These are phyloP conservation scores for Acer saccharum DNA, from an alignment of 345 rosid genomes.

Conservation along the genomic window DNA sequence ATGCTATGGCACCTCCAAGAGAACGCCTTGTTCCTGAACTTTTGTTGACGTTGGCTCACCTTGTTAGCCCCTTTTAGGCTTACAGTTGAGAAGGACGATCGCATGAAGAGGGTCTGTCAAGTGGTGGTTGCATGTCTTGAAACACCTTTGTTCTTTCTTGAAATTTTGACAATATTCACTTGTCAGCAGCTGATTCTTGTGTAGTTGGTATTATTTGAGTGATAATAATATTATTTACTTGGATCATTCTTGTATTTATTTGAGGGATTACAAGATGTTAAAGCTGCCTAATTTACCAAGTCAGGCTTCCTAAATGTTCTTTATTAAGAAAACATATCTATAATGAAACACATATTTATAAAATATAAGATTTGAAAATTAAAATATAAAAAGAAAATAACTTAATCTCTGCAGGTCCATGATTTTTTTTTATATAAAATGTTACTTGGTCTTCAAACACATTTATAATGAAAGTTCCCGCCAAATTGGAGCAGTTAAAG, in stretches of 20 bases:
- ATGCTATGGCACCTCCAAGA: slow-evolving; percentile 66
- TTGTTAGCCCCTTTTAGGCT: slow-evolving; percentile 77
- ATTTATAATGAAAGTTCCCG: too few relatives aligned
- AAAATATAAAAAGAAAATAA: too few relatives aligned
- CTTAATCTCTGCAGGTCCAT: too few relatives aligned
- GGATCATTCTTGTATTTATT: neutral
- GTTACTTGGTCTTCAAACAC: too few relatives aligned
- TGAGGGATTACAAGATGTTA: neutral
- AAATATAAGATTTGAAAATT: too few relatives aligned
- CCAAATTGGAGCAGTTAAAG: too few relatives aligned
- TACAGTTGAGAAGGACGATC: neutral
- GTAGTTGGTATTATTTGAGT: neutral
- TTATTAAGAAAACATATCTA: neutral
- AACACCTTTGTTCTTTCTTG: neutral
- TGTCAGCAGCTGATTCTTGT: slow-evolving; percentile 1
- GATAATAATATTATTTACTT: neutral
- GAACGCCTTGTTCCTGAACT: slow-evolving; percentile 81
- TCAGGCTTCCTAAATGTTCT: neutral
- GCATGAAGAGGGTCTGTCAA: neutral
- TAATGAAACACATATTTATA: too few relatives aligned
- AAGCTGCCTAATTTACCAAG: neutral
- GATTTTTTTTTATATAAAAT: too few relatives aligned
- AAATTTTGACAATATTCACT: neutral
- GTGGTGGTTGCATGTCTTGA: neutral
- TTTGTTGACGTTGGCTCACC: slow-evolving; percentile 61